Evolutionary conservation across 2,329 filamentous ascomycete genomes (phyloP).

Genomic region (Fusarium sp.): DNA sequence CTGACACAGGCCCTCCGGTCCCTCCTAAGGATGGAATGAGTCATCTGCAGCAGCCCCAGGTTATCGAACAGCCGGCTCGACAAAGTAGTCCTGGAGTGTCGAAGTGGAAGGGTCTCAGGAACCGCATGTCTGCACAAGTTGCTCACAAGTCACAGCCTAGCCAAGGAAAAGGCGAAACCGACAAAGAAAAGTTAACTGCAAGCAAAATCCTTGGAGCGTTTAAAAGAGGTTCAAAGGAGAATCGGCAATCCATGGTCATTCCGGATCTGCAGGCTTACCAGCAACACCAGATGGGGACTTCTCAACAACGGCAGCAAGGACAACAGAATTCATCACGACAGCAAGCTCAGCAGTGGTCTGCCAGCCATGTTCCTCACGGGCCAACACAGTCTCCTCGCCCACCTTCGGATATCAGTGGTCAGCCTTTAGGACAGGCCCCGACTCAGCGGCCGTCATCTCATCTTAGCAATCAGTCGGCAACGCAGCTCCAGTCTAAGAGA

Average conservation of each 20-base stretch:
- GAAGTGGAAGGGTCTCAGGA: constrained; percentile 51
- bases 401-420: constrained; percentile 22
- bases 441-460: constrained; percentile 28
- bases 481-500: constrained; percentile 29
- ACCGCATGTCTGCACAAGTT: constrained; percentile 49
- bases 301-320: constrained; percentile 24
- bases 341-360: constrained; percentile 19
- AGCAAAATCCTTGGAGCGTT: constrained; percentile 49
- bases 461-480: constrained; percentile 23
- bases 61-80: constrained; percentile 19
- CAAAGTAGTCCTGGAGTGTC: constrained; percentile 42
- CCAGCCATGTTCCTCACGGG: constrained; percentile 9
- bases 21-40: constrained; percentile 26
- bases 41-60: constrained; percentile 13
- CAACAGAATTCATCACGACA: background rate
- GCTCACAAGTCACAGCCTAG: constrained; percentile 31
- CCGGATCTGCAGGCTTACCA: constrained; percentile 32
- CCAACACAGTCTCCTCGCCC: constrained; percentile 23
- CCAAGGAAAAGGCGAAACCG: constrained; percentile 34
- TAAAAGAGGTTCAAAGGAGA: constrained; percentile 48
- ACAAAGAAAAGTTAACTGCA: constrained; percentile 37
- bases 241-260: constrained; percentile 36
- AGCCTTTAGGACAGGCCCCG: constrained; percentile 27
- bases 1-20: constrained; percentile 12
- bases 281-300: constrained; percentile 34